These are phyloP conservation scores for Penicillium goetzii DNA, from an alignment of 495 filamentous ascomycete genomes.

Conservation along the genomic window DNA sequence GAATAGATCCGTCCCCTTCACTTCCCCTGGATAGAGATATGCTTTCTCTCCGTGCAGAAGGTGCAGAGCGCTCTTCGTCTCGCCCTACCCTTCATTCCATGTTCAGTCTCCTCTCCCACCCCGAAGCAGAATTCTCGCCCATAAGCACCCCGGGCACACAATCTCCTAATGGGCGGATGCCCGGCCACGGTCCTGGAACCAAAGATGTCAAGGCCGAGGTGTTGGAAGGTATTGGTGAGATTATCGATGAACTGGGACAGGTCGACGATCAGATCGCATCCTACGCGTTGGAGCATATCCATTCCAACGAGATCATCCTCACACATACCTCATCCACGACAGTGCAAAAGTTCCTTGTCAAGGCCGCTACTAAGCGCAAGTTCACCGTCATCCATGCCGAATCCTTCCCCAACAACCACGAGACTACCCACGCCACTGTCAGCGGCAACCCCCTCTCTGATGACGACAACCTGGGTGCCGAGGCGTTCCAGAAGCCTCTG, in stretches of 20 bases:
- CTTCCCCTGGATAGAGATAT: conserved; percentile 40
- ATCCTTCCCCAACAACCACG: conserved; percentile 69
- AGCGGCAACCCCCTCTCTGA: conserved; percentile 51
- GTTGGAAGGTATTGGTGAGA: conserved; percentile 83
- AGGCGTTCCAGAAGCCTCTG: conserved; percentile 73
- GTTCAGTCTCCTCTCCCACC: conserved; percentile 79
- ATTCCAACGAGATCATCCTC: conserved; percentile 86
- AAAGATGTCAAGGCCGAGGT: conserved; percentile 84
- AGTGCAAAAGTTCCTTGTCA: conserved; percentile 83
- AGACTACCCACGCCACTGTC: conserved; percentile 60
- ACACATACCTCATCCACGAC: conserved; percentile 79
- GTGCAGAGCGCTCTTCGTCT: conserved; percentile 43
- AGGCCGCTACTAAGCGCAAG: conserved; percentile 79
- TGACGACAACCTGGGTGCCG: conserved; percentile 54
- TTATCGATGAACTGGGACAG: conserved; percentile 87
- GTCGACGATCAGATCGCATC: conserved; percentile 87
- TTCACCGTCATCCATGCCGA: conserved; percentile 86
- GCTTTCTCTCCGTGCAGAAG: conserved; percentile 36
- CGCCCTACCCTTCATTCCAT: conserved; percentile 71
- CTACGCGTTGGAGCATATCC: conserved; percentile 85
- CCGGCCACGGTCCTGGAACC: conserved; percentile 31
- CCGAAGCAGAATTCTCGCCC: conserved; percentile 47
- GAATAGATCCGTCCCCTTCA: conserved; percentile 42
- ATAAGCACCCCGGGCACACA: conserved; percentile 51
- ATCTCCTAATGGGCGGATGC: conserved; percentile 46